Conservation (phyloP, 148 eudicot species). For the Amaranthus cruentus region DNA sequence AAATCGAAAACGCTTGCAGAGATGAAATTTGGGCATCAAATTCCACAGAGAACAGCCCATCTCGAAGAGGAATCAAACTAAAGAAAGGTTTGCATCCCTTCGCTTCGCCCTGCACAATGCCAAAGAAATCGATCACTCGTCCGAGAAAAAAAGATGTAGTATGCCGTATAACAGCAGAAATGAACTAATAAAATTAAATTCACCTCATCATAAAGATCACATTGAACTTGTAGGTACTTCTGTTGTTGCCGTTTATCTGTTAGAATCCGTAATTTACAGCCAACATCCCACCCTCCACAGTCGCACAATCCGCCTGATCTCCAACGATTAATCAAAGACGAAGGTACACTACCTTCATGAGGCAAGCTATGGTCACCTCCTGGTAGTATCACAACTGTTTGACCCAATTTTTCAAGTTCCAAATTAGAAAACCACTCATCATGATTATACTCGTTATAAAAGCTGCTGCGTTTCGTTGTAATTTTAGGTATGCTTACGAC, state of each 20-base stretch:
- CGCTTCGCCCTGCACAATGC: slow-evolving; percentile 45
- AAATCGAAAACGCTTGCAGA: slow-evolving; percentile 67
- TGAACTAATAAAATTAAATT: not conserved
- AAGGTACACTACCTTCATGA: slow-evolving; percentile 47
- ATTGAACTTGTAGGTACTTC: slow-evolving; percentile 26
- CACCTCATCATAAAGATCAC: slow-evolving; percentile 65
- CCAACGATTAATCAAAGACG: slow-evolving; percentile 76
- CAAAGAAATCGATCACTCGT: not conserved
- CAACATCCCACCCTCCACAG: slow-evolving; percentile 97
- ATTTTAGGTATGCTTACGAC: slow-evolving; percentile 38
- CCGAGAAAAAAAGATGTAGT: not conserved
- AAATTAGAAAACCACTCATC: slow-evolving; percentile 14
- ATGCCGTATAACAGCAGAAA: not conserved
- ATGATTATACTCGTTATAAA: not conserved
- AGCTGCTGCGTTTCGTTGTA: slow-evolving; percentile 11
- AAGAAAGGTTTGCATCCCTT: slow-evolving; percentile 42
- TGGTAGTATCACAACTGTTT: slow-evolving; percentile 59
- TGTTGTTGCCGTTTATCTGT: slow-evolving; percentile 25
- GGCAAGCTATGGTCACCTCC: slow-evolving; percentile 72
- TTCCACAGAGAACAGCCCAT: slow-evolving; percentile 63
- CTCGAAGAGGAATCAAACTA: slow-evolving; percentile 46
- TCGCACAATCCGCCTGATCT: slow-evolving; percentile 83
- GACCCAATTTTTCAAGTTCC: slow-evolving; percentile 21
- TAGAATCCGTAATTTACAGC: slow-evolving; percentile 67
- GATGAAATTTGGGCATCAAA: slow-evolving; percentile 53